Conservation (phyloP, 2,329 filamentous ascomycete genomes). For the Arthrobotrys iridis region DNA sequence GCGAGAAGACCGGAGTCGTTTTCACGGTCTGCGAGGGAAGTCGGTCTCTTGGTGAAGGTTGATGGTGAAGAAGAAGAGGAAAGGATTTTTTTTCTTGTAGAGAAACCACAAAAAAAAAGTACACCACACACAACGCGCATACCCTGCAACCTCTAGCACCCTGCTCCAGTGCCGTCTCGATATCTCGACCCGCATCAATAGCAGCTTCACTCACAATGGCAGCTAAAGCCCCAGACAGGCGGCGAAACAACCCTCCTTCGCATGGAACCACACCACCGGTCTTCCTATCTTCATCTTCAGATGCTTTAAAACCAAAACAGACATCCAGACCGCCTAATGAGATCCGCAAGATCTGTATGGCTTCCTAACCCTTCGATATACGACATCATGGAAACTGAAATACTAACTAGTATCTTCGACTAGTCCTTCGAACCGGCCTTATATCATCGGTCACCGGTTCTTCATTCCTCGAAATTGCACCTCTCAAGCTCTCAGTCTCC, state of each 20-base stretch:
- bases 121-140: constrained; percentile 33
- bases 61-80: constrained; percentile 19
- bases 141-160: constrained; percentile 31
- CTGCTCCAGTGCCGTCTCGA: constrained; percentile 14
- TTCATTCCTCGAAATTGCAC: constrained; percentile 77
- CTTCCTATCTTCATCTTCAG: constrained; percentile 68
- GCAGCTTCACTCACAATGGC: constrained; percentile 35
- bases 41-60: constrained; percentile 6
- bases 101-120: constrained; percentile 35
- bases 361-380: background rate
- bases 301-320: constrained; percentile 13
- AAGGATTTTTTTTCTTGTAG: constrained; percentile 23
- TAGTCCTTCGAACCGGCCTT: constrained; percentile 76
- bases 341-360: constrained; percentile 85
- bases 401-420: background rate
- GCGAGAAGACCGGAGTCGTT: constrained; percentile 15
- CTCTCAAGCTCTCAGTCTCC: constrained; percentile 88
- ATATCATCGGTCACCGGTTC: constrained; percentile 94
- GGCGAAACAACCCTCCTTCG: constrained; percentile 87
- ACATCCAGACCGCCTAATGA: constrained; percentile 70
- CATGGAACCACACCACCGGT: constrained; percentile 79
- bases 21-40: constrained; percentile 2
- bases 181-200: background rate
- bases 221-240: constrained; percentile 71
- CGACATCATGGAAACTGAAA: constrained; percentile 12